A percentile compares a stretch with the other conserved stretches of the same genome.
phyloP scores from a whole-genome alignment of 1,284 basidiomycete species.

The Anthracocystis panici-leucophaei region DNA sequence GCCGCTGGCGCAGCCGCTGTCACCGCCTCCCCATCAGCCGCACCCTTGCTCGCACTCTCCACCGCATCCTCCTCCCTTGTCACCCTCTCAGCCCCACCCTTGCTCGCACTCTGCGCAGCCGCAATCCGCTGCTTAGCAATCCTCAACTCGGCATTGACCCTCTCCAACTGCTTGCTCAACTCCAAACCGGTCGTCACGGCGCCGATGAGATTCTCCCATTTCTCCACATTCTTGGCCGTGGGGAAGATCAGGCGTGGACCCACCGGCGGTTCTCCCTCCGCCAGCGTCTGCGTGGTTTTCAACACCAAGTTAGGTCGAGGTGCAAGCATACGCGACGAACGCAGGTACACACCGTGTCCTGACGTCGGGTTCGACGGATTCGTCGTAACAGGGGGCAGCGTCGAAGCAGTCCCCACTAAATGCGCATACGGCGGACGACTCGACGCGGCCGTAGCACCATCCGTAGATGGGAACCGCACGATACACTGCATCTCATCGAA shows the following conservation, averaged over 20 bases:
- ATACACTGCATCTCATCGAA: slow-evolving; percentile 67
- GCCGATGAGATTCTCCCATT: slow-evolving; percentile 68
- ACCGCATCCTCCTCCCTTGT: neutral
- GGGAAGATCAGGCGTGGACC: slow-evolving; percentile 64
- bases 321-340: slow-evolving; percentile 64
- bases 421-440: slow-evolving; percentile 62
- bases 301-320: slow-evolving; percentile 60
- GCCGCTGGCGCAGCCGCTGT: neutral
- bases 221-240: slow-evolving; percentile 65
- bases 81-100: neutral
- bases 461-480: slow-evolving; percentile 54
- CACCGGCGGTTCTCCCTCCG: slow-evolving; percentile 59
- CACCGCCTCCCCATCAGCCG: neutral
- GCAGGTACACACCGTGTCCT: slow-evolving; percentile 66
- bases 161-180: slow-evolving; percentile 66
- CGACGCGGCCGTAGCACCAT: slow-evolving; percentile 8
- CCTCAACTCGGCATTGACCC: slow-evolving; percentile 56
- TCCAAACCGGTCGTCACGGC: slow-evolving; percentile 67
- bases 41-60: neutral
- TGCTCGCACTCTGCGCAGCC: slow-evolving; percentile 15
- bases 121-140: slow-evolving; percentile 44
- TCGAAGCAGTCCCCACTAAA: slow-evolving; percentile 65
- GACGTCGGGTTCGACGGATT: slow-evolving; percentile 49
- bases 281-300: slow-evolving; percentile 59
- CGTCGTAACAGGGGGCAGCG: slow-evolving; percentile 57